phyloP scores from a whole-genome alignment of 2,329 filamentous ascomycete species.

The Cytospora chrysosperma region DNA sequence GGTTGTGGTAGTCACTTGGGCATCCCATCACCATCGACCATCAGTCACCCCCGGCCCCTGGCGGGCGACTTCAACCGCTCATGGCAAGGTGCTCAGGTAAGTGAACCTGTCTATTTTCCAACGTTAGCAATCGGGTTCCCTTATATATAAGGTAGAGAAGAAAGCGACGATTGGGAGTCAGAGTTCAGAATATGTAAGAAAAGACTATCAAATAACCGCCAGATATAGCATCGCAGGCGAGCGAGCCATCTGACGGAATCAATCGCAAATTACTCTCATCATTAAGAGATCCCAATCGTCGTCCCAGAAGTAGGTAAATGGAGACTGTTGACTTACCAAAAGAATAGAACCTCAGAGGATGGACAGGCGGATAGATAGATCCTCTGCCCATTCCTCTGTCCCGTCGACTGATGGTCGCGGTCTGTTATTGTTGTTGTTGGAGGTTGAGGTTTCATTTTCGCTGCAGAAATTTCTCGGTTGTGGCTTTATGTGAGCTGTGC shows the following conservation, averaged over 20 bases:
- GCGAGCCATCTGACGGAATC: slow-evolving; percentile 81
- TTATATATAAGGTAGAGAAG: neutral
- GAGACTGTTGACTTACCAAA: neutral
- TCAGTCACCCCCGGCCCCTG: no score
- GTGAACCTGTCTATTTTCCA: neutral
- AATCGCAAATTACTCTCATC: slow-evolving; percentile 99
- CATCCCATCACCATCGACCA: no score
- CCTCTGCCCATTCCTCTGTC: neutral
- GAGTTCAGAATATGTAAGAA: slow-evolving; percentile 99
- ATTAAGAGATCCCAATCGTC: slow-evolving; percentile 41
- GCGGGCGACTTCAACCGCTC: neutral
- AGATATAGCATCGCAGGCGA: slow-evolving; percentile 88
- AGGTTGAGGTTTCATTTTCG: neutral
- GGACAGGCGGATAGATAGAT: neutral
- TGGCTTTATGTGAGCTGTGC: slow-evolving; percentile 14
- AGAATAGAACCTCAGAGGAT: neutral
- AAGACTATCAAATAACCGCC: slow-evolving; percentile 79
- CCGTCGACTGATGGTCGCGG: neutral
- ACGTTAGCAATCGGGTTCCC: slow-evolving; percentile 6
- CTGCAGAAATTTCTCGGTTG: slow-evolving; percentile 5
- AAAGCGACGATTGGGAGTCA: slow-evolving; percentile 11
- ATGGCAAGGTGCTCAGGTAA: neutral
- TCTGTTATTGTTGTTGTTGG: neutral
- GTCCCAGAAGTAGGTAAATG: neutral
- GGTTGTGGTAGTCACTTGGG: neutral